Percentiles rank a stretch among this genome's conserved stretches.
Evolutionary conservation across 2,329 filamentous ascomycete genomes (phyloP).

Genomic region (Penicillium sp.): DNA sequence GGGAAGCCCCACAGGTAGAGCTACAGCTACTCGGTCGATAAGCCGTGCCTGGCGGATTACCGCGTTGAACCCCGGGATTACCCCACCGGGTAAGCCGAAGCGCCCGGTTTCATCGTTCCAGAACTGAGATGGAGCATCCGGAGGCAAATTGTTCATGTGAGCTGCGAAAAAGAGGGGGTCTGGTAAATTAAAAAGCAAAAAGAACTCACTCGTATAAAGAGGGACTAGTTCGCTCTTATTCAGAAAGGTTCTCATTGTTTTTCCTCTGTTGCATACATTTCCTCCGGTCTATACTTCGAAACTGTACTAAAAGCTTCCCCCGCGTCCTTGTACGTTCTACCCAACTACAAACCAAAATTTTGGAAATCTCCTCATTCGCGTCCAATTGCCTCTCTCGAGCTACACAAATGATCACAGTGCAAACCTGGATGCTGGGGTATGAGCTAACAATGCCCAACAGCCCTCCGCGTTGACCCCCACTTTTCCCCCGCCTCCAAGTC

Average conservation of each 20-base stretch:
- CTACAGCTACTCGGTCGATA: conserved; percentile 19
- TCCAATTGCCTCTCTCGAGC: background rate
- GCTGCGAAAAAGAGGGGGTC: conserved; percentile 8
- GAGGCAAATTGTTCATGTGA: conserved; percentile 32
- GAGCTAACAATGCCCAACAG: conserved; percentile 1
- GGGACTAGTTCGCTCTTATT: background rate
- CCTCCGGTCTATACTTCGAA: background rate
- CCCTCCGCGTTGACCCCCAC: conserved; percentile 23
- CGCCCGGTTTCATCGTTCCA: conserved; percentile 21
- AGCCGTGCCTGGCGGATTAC: conserved; percentile 15
- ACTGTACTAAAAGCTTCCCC: background rate
- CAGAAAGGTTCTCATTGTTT: background rate
- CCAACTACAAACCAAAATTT: background rate
- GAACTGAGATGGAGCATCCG: conserved; percentile 15
- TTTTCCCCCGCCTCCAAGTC: conserved; percentile 23
- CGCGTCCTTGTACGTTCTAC: background rate
- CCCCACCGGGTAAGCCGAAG: conserved; percentile 35
- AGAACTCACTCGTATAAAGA: background rate
- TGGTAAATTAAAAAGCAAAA: background rate
- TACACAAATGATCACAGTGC: background rate
- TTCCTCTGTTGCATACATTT: background rate
- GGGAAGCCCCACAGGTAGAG: background rate
- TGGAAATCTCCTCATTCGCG: background rate
- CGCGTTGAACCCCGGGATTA: conserved; percentile 19
- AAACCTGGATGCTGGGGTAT: background rate